Percentiles rank a stretch among this genome's conserved stretches.
These are phyloP conservation scores for Rhynchospora pubera DNA, from an alignment of 176 grass and related monocot genomes.

Conservation along the genomic window DNA sequence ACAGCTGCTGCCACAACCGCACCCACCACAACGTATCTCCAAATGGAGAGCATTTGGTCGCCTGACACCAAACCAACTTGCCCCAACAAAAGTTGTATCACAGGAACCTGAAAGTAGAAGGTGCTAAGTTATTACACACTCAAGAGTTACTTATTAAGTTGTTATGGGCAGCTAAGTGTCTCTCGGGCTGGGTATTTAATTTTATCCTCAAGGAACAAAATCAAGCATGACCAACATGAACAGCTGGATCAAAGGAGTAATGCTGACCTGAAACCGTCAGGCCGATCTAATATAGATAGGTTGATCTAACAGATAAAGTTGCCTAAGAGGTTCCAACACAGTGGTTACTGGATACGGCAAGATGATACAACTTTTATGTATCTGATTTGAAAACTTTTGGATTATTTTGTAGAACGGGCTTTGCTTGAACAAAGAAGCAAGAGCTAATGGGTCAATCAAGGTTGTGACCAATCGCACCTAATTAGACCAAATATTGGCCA, in stretches of 20 bases:
- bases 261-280: neutral
- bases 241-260: neutral
- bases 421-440: neutral
- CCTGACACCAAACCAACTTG: conserved; percentile 83
- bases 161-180: neutral
- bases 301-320: neutral
- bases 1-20: conserved; percentile 83
- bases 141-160: neutral
- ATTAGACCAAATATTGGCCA: neutral
- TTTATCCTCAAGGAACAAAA: neutral
- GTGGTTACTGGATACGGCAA: neutral
- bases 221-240: neutral
- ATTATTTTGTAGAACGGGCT: neutral
- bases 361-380: neutral
- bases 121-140: neutral
- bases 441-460: neutral
- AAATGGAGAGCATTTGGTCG: conserved; percentile 93
- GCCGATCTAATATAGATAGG: neutral
- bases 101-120: conserved; percentile 65
- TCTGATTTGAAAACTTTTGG: neutral
- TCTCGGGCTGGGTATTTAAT: neutral
- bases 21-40: conserved; percentile 97
- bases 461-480: neutral
- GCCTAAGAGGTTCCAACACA: neutral
- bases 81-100: conserved; percentile 81